Base-by-base conservation (phyloP, 2,329 filamentous ascomycete species). In the Trichoderma semiorbis region DNA sequence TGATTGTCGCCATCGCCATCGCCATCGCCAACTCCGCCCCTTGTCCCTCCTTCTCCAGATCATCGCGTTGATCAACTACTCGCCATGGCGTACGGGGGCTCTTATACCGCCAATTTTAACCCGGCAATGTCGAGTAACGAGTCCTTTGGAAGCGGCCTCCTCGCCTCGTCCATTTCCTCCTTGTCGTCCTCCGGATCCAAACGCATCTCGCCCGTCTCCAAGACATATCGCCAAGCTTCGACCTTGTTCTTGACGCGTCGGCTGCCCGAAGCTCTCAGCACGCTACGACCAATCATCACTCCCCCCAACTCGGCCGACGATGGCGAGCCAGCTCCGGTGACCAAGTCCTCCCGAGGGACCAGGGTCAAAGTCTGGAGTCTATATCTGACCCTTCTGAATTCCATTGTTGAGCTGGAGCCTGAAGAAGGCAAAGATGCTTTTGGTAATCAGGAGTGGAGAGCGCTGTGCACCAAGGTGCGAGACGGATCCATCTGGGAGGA, bases 331-430 rank as follows among this genome's bases (percentile, higher is more conserved):
- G 92, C 94, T 32, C 93, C 94, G 5, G 90, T 98, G 68, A 91
- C 93, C 69, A 89, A 87, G 74, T 94, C 94, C 68, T 95, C 93
- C 55, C 90, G 92, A 75, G 92, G 91, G 36, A 96, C 93, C 71
- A 87, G 95, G 75, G 92, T 97, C 81, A 99, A 98, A 82, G 92
- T 98, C 74, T 99, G 96, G 96, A 97, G 94, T 81, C 87, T 99
- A 77, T 99, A 98, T 80, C 88, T 98, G 75, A 97, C 95, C 21
- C 92, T 98, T 65, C 86, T 98, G 74, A 97, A 98, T 83, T 92
- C 94, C 50, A 92, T 98, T 74, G 86, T 97, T 43, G 95, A 98
- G 78, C 86, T 98, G 78, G 94, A 94, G 70, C 87, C 93, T 2
- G 93, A 97, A 75, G 95, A 98, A 81, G 96, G 95, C 64, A 97